phyloP scores from a whole-genome alignment of 257 asterid genomes.

The Orobanche coerulescens region DNA sequence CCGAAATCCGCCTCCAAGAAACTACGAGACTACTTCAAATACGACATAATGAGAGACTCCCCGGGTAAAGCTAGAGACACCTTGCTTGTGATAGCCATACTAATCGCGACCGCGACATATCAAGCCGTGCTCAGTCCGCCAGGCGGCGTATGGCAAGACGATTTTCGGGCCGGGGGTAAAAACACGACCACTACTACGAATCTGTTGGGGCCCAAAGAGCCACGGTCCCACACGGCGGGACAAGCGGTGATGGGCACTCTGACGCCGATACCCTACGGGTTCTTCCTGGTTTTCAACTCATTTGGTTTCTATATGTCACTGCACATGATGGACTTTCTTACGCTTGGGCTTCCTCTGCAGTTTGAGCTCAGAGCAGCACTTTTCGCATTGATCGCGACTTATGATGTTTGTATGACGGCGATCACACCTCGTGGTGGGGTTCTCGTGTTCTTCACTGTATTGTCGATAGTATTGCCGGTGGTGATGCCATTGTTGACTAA shows the following conservation, averaged over 20 bases:
- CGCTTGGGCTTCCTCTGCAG: conserved; percentile 33
- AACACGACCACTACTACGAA: background rate
- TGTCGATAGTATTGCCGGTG: conserved; percentile 23
- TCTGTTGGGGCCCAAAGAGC: background rate
- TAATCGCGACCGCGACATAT: conserved; percentile 43
- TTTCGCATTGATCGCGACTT: conserved; percentile 28
- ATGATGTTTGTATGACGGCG: conserved; percentile 33
- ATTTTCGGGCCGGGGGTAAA: background rate
- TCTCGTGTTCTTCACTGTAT: background rate
- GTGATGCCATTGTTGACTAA: background rate
- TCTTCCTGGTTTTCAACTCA: conserved; percentile 41
- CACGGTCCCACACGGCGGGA: conserved; percentile 31
- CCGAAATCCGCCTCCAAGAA: conserved; percentile 16
- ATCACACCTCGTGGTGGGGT: conserved; percentile 23
- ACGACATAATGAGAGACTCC: conserved; percentile 24
- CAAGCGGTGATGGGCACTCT: conserved; percentile 37
- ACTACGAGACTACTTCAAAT: conserved; percentile 30
- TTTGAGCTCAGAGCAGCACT: conserved; percentile 37
- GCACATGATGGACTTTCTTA: conserved; percentile 35
- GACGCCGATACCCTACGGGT: conserved; percentile 10
- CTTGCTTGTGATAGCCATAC: conserved; percentile 34
- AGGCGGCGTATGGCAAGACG: conserved; percentile 58
- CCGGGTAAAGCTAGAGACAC: conserved; percentile 35
- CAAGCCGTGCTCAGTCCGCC: conserved; percentile 56
- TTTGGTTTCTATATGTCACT: conserved; percentile 41